Base-by-base conservation (phyloP, 257 asterid genomes). In the Dorcoceras hygrometricum region DNA sequence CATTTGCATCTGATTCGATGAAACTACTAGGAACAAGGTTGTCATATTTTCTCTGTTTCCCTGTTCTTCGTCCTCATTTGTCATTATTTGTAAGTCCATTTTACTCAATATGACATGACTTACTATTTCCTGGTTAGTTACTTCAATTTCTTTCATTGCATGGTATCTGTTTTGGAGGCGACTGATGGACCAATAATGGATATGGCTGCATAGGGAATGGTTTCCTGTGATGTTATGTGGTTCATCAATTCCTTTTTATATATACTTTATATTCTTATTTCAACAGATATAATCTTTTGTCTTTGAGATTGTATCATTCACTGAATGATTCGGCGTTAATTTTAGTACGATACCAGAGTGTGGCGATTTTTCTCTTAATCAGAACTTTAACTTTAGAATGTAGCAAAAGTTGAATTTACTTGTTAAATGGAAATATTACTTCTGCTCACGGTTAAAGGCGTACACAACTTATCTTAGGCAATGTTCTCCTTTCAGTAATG, bases 11-110 rank as follows among this genome's bases (percentile, higher is more conserved):
- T 28, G 97, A 93, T 74, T 83, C 92, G 72, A 85, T 68, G 86
- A 90, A 90, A 77, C 71, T 93, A 72, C 62, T 90, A 50, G 97
- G 80, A 59, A 90, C 96, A 2, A 88, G 99, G 97, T 93, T 78
- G 57, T 39, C 57, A 48, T 31, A 18, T 29, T 23, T 63, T 23
- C 27, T 23, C 23, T 57, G 59, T 53, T 5, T 65, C 60, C 73
- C 70, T n/a, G 39, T 28, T 14, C 32, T 1, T 4, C 29, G 24
- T 31, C 62, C 54, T 67, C 60, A 8, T 55, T 28, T 12, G 18
- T 11, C 50, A 39, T 12, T 39, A 12, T 12, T 3, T 2, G 46
- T 34, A n/a, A 11, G 6, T 39, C 4, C 50, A 16, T 46, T 16
- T 46, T 46, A 46, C 16, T 16, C 1, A n/a, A 4, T 46, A 8